Percentiles rank a stretch among this genome's conserved stretches.
Conservation (phyloP, 257 asterid species). For the Eucommia ulmoides region DNA sequence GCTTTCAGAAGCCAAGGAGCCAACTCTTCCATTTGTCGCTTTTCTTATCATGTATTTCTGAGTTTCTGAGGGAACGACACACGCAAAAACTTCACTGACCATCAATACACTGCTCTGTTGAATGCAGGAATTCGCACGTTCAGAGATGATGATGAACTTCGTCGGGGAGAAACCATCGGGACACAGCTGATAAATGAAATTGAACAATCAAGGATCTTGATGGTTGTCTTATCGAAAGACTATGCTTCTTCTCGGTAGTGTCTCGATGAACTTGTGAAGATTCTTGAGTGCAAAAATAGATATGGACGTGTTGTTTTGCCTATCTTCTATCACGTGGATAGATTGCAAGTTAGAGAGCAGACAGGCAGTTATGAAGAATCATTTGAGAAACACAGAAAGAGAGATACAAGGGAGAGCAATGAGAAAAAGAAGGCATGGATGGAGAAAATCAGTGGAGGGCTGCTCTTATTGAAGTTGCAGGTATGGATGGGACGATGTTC, state of each 20-base stretch:
- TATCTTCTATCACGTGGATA: background rate
- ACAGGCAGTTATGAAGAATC: background rate
- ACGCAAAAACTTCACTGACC: background rate
- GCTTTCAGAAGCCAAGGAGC: background rate
- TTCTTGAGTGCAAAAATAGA: background rate
- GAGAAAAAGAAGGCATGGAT: background rate
- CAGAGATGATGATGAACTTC: constrained; percentile 1
- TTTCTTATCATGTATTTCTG: background rate
- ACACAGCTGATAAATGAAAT: background rate
- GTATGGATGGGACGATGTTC: background rate
- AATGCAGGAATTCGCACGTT: background rate
- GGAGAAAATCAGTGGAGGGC: no score
- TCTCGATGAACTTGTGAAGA: background rate
- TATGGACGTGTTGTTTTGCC: background rate
- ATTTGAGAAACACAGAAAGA: background rate
- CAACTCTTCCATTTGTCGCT: background rate
- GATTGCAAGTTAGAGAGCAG: background rate
- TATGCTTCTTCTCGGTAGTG: background rate
- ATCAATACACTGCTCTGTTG: constrained; percentile 1
- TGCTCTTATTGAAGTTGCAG: background rate
- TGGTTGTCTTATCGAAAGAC: background rate
- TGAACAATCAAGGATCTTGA: background rate
- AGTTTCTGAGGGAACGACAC: constrained; percentile 1
- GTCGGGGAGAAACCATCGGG: background rate
- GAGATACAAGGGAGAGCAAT: background rate